Conservation (phyloP, 2,329 filamentous ascomycete species). For the Septoria petroselini region DNA sequence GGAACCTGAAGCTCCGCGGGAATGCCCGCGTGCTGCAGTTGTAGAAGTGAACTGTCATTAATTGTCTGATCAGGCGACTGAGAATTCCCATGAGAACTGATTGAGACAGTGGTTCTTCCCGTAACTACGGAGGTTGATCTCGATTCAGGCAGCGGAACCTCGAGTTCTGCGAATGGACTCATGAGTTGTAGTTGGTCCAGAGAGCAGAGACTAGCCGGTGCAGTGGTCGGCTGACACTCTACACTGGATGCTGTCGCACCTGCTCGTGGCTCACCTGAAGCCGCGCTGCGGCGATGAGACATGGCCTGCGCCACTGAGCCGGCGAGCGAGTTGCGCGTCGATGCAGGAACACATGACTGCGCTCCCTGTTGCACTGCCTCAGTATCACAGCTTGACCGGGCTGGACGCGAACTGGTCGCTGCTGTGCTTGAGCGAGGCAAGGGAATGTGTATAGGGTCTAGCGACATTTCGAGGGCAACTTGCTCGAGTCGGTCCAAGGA, state of each 20-base stretch:
- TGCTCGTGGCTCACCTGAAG: too few species aligned
- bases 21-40: background rate
- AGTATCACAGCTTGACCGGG: background rate
- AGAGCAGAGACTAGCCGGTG: background rate
- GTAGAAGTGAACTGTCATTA: background rate
- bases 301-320: too few species aligned
- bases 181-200: background rate
- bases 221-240: background rate
- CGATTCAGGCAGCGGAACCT: background rate
- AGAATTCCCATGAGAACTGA: background rate
- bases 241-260: too few species aligned
- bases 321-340: background rate
- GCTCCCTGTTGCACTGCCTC: background rate
- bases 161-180: background rate
- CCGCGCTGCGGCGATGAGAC: too few species aligned
- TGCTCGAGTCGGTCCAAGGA: background rate
- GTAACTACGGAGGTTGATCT: background rate
- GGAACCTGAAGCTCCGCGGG: background rate
- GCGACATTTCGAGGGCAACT: too few species aligned
- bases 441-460: background rate
- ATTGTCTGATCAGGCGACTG: background rate
- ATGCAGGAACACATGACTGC: background rate
- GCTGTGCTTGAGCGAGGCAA: background rate
- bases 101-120: background rate
- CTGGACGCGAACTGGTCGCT: background rate